phyloP scores from a whole-genome alignment of 164 flowering plant genomes.

The Berberis vulgaris region DNA sequence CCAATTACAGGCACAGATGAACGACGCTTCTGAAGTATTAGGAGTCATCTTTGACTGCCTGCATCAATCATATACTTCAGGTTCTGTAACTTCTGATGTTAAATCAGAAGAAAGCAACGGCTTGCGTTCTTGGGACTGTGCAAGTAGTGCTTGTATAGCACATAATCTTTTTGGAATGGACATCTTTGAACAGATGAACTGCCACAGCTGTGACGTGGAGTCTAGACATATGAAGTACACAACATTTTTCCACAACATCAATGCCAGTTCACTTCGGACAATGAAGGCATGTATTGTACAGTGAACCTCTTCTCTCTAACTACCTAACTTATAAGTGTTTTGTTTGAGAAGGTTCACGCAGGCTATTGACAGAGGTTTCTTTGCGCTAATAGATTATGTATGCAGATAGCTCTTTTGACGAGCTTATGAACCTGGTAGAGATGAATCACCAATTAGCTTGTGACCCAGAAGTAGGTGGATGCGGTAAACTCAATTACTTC shows the following conservation, averaged over 20 bases:
- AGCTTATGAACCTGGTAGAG: slow-evolving; percentile 78
- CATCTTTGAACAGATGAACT: slow-evolving; percentile 81
- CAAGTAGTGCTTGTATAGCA: slow-evolving; percentile 56
- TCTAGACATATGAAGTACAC: slow-evolving; percentile 86
- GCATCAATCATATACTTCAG: slow-evolving; percentile 54
- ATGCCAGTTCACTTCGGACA: slow-evolving; percentile 88
- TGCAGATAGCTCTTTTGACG: slow-evolving; percentile 65
- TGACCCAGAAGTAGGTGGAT: slow-evolving; percentile 85
- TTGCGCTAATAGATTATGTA: slow-evolving; percentile 41
- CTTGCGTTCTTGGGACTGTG: slow-evolving; percentile 77
- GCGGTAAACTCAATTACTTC: slow-evolving; percentile 76
- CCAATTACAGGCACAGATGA: slow-evolving; percentile 81
- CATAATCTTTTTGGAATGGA: slow-evolving; percentile 93
- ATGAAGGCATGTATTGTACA: slow-evolving; percentile 54
- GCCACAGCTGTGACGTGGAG: slow-evolving; percentile 68
- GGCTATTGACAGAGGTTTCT: neutral
- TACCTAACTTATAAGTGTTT: neutral
- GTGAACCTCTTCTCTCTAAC: neutral
- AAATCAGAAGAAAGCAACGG: slow-evolving; percentile 51
- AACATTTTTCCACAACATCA: slow-evolving; percentile 85
- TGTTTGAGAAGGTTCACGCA: neutral
- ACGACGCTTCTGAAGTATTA: slow-evolving; percentile 98
- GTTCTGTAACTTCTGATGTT: slow-evolving; percentile 34
- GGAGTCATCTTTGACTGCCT: slow-evolving; percentile 91
- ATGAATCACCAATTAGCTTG: slow-evolving; percentile 92